A percentile compares a stretch with the other conserved stretches of the same genome.
Conservation (phyloP, 2,329 filamentous ascomycete genomes). For the Aspergillus floridensis region DNA sequence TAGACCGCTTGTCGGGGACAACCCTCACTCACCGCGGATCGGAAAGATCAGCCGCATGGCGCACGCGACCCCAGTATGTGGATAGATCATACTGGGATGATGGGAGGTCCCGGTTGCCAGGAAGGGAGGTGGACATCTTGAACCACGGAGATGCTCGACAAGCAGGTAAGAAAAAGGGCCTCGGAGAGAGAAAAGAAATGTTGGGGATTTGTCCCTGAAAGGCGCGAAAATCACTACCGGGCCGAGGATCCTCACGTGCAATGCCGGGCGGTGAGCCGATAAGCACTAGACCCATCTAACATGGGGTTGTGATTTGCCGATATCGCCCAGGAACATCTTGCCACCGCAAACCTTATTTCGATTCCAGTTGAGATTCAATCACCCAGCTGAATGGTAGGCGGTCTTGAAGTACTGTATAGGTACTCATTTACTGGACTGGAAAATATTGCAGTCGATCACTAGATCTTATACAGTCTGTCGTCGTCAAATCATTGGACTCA, state of each 20-base stretch:
- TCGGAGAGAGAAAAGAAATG: slow-evolving; percentile 3
- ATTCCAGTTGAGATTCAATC: background rate
- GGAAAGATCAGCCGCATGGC: slow-evolving; percentile 82
- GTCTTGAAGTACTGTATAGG: no score
- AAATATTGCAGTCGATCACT: no score
- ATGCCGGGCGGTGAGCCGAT: slow-evolving; percentile 38
- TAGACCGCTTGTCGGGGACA: background rate
- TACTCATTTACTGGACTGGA: no score
- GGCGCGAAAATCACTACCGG: slow-evolving; percentile 17
- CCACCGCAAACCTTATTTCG: slow-evolving; percentile 6
- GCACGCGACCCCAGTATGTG: slow-evolving; percentile 93
- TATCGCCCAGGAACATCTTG: slow-evolving; percentile 1
- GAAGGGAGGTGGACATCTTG: slow-evolving; percentile 60
- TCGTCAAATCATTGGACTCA: no score
- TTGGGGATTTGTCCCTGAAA: slow-evolving; percentile 6
- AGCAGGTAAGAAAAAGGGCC: slow-evolving; percentile 6
- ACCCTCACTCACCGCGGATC: slow-evolving; percentile 79
- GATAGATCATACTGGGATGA: slow-evolving; percentile 86
- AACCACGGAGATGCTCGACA: background rate
- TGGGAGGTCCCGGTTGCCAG: slow-evolving; percentile 75
- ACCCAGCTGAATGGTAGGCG: no score
- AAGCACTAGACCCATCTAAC: slow-evolving; percentile 24
- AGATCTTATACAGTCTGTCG: no score
- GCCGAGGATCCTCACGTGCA: slow-evolving; percentile 14
- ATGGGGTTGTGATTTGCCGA: slow-evolving; percentile 6